Evolutionary conservation across 2,329 filamentous ascomycete genomes (phyloP), one percentile per base, ranked within the genome.

Genomic region (Westerdykella aurantiaca): DNA sequence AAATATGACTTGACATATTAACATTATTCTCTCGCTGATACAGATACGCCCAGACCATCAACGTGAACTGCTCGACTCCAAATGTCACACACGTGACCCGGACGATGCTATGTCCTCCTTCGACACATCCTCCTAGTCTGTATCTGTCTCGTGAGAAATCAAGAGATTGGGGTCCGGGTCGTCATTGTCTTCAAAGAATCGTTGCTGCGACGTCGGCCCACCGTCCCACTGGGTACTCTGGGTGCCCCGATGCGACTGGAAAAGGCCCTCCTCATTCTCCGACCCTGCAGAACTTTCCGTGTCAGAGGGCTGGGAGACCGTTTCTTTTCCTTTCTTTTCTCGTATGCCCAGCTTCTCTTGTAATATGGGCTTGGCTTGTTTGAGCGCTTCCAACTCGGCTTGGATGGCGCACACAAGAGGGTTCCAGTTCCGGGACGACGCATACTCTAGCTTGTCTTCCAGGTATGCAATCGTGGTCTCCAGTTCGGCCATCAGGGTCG

Each of bases 321-420:
- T 63, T 31, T 53, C 57, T 38, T 64, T 64, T 10, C 55, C 56
- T 44, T 63, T 63, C 14, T 45, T 47, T 38, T 48, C 54, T 9
- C 4, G 7, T 29, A 53, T 31, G 5, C 61, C 60, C 9, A 72
- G 53, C 10, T 66, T 60, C 10, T 65, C 59, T 33, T 69, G 59
- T n/a, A 87, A 67, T 34, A 87, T 71, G 3, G 71, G 64, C 52
- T 76, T 74, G 1, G 81, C 82, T 55, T 83, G 77, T 25, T 69
- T 69, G 47, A 86, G 82, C 2, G 83, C 82, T 46, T 84, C 81
- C 1, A 86, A 59, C 61, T 88, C 86, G 0, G 86, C 86, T 0
- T 85, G 84, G 29, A 91, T 81, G 10, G 85, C 85, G 41, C 80
- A 86, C 4, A 89, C 81, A 14, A 91, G 72, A 13, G 90, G 68